phyloP scores from a whole-genome alignment of 2,329 filamentous ascomycete genomes.

The Aspergillus fumigatiaffinis region DNA sequence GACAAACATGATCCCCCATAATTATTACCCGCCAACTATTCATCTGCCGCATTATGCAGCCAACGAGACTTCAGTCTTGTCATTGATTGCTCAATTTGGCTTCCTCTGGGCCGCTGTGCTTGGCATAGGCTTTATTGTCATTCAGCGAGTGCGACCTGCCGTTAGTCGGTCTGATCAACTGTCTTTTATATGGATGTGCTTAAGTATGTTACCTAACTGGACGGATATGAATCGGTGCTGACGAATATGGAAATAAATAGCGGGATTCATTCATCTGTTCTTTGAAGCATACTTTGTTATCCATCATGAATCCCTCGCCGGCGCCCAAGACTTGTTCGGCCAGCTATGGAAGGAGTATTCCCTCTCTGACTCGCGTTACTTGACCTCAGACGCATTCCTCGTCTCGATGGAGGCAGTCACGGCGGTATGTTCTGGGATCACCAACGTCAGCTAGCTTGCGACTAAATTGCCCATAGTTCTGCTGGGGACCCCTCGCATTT shows the following conservation, averaged over 20 bases:
- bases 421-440: conserved; percentile 48
- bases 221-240: too few species aligned
- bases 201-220: conserved; percentile 48
- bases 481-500: conserved; percentile 54
- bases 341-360: conserved; percentile 91
- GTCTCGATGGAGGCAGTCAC: conserved; percentile 80
- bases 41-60: conserved; percentile 56
- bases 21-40: conserved; percentile 62
- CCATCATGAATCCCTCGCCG: conserved; percentile 57
- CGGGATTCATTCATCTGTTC: conserved; percentile 56
- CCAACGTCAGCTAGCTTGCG: background rate
- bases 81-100: conserved; percentile 57
- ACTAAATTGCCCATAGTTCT: conserved; percentile 32
- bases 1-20: conserved; percentile 41
- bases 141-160: conserved; percentile 48
- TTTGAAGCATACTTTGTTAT: conserved; percentile 74
- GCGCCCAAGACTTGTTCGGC: conserved; percentile 65
- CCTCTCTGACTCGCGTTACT: conserved; percentile 76
- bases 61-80: conserved; percentile 55
- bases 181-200: conserved; percentile 64
- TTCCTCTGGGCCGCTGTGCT: conserved; percentile 54
- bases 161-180: conserved; percentile 50
- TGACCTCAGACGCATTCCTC: conserved; percentile 74
- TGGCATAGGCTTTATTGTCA: conserved; percentile 47
- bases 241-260: conserved; percentile 1